A percentile compares a stretch with the other conserved stretches of the same genome.
Evolutionary conservation across 2,329 filamentous ascomycete genomes (phyloP).

Genomic region (Arthrobotrys conoides): DNA sequence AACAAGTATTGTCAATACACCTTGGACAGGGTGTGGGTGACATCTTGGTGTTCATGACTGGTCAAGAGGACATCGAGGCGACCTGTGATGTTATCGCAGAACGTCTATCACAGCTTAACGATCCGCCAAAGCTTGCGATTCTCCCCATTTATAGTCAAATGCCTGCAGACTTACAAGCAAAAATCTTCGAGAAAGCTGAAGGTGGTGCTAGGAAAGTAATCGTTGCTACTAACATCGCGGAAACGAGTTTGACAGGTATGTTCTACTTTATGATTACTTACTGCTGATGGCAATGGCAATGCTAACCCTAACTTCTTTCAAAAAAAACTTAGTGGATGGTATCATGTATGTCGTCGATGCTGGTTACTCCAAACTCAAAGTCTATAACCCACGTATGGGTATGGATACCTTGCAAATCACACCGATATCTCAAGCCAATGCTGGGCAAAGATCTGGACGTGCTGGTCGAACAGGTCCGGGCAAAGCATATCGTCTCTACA

Average conservation of each 20-base stretch:
- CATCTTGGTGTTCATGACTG: conserved; percentile 99
- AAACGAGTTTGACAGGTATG: conserved; percentile 85
- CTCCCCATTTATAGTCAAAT: conserved; percentile 99
- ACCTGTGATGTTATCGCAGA: conserved; percentile 95
- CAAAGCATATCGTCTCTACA: conserved; percentile 94
- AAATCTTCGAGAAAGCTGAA: conserved; percentile 93
- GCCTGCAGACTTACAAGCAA: conserved; percentile 96
- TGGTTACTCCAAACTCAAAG: conserved; percentile 96
- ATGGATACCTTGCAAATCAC: conserved; percentile 99
- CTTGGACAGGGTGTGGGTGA: conserved; percentile 94
- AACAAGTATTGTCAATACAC: conserved; percentile 94
- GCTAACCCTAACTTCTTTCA: conserved; percentile 7
- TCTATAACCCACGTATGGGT: conserved; percentile 98
- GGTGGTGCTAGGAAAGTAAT: conserved; percentile 96
- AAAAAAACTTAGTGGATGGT: conserved; percentile 82
- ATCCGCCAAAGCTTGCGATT: conserved; percentile 93
- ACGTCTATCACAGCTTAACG: conserved; percentile 87
- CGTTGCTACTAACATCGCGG: conserved; percentile 97
- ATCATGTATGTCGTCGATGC: conserved; percentile 99
- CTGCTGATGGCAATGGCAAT: background rate
- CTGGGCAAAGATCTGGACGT: conserved; percentile 90
- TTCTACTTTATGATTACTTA: background rate
- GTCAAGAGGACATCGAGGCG: conserved; percentile 97
- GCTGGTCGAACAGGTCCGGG: conserved; percentile 95
- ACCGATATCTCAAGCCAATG: conserved; percentile 96